phyloP scores from a whole-genome alignment of 2,329 filamentous ascomycete genomes.

The Ophiostoma piceae region DNA sequence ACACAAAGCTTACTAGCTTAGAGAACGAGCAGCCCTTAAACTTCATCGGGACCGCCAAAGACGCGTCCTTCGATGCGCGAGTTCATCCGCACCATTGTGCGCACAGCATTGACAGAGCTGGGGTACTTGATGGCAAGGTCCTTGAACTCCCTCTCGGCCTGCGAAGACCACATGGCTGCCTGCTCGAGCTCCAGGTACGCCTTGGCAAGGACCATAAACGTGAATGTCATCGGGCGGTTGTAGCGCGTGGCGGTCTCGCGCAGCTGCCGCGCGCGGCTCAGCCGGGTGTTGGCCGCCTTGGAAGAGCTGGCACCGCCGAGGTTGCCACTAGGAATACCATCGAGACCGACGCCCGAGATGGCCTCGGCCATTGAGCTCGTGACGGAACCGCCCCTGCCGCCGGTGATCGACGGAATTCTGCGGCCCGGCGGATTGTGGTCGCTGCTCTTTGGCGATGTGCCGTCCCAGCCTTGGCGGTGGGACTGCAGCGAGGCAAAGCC shows the following conservation, averaged over 20 bases:
- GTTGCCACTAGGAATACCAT: no score
- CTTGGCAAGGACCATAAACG: constrained; percentile 46
- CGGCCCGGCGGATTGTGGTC: neutral
- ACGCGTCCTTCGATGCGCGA: constrained; percentile 29
- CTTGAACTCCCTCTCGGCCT: constrained; percentile 39
- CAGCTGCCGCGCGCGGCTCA: constrained; percentile 31
- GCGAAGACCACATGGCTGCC: constrained; percentile 45
- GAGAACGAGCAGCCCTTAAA: neutral
- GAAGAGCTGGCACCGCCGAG: neutral
- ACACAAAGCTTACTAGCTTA: neutral
- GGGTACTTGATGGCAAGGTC: constrained; percentile 40
- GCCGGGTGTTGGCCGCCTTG: constrained; percentile 9
- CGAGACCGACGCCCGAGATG: neutral
- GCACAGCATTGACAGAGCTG: constrained; percentile 40
- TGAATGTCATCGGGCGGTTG: constrained; percentile 41
- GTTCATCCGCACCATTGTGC: constrained; percentile 27
- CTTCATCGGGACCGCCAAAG: constrained; percentile 23
- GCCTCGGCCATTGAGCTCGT: neutral
- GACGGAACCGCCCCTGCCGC: neutral
- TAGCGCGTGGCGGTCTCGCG: constrained; percentile 37
- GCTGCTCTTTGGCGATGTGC: neutral
- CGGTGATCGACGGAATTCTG: neutral
- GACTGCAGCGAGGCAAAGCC: constrained; percentile 55
- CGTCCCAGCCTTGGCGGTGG: neutral
- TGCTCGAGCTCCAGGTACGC: constrained; percentile 48